Base-by-base conservation (phyloP, 148 eudicot species). In the Dysphania ambrosioides region DNA sequence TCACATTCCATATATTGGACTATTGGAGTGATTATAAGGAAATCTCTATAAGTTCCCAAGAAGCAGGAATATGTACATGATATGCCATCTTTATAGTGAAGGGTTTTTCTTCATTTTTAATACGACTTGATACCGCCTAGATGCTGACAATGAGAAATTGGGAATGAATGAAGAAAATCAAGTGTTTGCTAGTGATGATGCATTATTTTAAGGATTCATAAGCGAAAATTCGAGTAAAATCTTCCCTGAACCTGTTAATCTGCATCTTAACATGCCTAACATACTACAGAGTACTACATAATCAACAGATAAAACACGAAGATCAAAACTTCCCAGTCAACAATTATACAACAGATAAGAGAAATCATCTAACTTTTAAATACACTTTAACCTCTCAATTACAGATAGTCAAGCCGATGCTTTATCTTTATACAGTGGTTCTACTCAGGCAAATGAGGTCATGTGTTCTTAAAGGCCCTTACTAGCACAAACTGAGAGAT, bases 361-460 rank as follows among this genome's bases (percentile, higher is more conserved):
- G 26, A 41, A 67, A 23, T 67, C 18, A 67, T 23, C 55, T n/a
- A n/a, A 13, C n/a, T n/a, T n/a, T n/a, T n/a, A 67, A 30, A 67
- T 23, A 67, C 71, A 67, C 55, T 26, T 67, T n/a, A 32, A 42
- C 51, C 31, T 41, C 71, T 67, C 55, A 24, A 67, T 15, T 24
- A 67, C 71, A 67, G 21, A 41, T 9, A 40, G 27, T 42, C 32
- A 68, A 57, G 23, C 32, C 57, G 31, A 62, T 27, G 24, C 29
- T n/a, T 27, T 24, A 59, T 72, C 73, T 66, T 69, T 70, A 63
- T 40, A 79, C 74, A 75, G 73, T 66, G 35, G n/a, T 23, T 64
- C 40, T 41, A 56, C 79, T 68, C 66, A 41, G 42, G 18, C 38
- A 53, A 47, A 34, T 70, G 73, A 1, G 16, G 29, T 65, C n/a